Evolutionary conservation across 768 basidiomycete species (phyloP).

Genomic region (Coprinopsis sp.): DNA sequence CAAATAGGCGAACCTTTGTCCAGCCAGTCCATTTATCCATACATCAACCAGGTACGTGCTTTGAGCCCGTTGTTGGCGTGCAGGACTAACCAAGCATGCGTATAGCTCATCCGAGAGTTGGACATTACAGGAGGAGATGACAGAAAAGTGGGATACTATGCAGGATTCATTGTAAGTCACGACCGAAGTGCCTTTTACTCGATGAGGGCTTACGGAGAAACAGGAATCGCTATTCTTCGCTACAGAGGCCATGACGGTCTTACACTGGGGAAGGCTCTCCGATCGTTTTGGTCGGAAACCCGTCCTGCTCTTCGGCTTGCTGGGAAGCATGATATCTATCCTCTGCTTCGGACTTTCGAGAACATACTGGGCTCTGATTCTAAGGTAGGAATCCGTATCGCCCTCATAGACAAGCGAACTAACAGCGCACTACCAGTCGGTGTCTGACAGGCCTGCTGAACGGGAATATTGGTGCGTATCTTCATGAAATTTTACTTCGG

Average conservation of each 20-base stretch:
- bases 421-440: too few relatives aligned
- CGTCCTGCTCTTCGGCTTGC: conserved; percentile 40
- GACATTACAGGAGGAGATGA: conserved; percentile 47
- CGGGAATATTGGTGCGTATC: conserved; percentile 45
- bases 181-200: background rate
- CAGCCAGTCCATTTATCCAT: conserved; percentile 48
- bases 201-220: too few relatives aligned
- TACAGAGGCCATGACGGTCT: conserved; percentile 41
- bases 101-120: conserved; percentile 44
- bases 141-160: conserved; percentile 52
- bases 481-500: background rate
- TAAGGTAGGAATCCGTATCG: conserved; percentile 22
- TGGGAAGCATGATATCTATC: conserved; percentile 42
- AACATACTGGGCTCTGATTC: conserved; percentile 38
- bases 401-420: background rate
- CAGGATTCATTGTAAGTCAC: conserved; percentile 38
- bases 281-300: conserved; percentile 48
- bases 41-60: conserved; percentile 41
- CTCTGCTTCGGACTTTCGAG: conserved; percentile 46
- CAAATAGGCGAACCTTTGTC: conserved; percentile 44
- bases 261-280: conserved; percentile 51
- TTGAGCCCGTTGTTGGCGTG: background rate
- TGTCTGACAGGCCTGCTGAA: conserved; percentile 57
- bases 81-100: background rate
- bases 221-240: conserved; percentile 54